phyloP scores from a whole-genome alignment of 2,329 filamentous ascomycete genomes.

The Nemania sp. region DNA sequence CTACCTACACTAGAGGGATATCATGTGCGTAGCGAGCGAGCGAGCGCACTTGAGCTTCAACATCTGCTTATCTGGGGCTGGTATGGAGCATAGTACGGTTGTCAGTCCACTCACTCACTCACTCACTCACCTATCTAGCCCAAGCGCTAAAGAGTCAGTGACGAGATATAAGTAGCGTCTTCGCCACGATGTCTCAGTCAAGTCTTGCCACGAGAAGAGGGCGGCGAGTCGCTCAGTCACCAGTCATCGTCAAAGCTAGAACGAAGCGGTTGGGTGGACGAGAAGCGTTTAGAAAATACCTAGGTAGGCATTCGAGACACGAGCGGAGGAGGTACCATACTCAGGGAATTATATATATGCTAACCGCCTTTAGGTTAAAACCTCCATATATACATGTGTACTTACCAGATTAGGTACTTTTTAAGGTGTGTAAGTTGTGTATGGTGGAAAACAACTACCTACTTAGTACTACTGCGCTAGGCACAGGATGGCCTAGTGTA shows the following conservation, averaged over 20 bases:
- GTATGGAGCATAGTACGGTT: too few relatives aligned
- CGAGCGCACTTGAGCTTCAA: too few relatives aligned
- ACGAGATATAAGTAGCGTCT: not conserved
- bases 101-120: too few relatives aligned
- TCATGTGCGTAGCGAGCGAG: too few relatives aligned
- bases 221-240: slow-evolving; percentile 12
- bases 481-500: too few relatives aligned
- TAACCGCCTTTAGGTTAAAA: too few relatives aligned
- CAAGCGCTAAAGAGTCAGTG: slow-evolving; percentile 12
- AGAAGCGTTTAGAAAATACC: slow-evolving; percentile 16
- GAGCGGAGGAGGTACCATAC: not conserved
- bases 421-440: not conserved
- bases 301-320: slow-evolving; percentile 6
- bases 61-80: too few relatives aligned
- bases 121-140: not conserved
- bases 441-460: too few relatives aligned
- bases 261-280: slow-evolving; percentile 11
- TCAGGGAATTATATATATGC: too few relatives aligned
- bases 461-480: too few relatives aligned
- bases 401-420: not conserved
- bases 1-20: too few relatives aligned
- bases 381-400: not conserved
- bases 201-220: not conserved
- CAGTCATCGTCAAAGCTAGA: not conserved
- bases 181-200: slow-evolving; percentile 8